phyloP scores from a whole-genome alignment of 257 asterid species.

The Solanum clarkiae region DNA sequence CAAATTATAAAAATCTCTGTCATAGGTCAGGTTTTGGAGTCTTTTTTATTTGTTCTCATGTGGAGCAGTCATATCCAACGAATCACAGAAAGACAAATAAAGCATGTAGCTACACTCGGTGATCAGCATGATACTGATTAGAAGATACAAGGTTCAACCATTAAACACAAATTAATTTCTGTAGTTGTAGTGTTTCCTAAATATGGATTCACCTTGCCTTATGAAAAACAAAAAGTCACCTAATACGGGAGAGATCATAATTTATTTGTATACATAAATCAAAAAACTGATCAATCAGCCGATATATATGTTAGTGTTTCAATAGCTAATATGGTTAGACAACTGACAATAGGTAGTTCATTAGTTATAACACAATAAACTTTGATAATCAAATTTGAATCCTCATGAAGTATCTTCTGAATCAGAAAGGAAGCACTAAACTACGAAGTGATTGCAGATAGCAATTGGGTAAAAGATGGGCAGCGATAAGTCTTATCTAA shows the following conservation, averaged over 20 bases:
- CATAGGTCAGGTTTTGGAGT: background rate
- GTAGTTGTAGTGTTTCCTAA: background rate
- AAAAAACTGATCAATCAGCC: background rate
- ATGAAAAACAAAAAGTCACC: background rate
- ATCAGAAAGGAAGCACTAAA: background rate
- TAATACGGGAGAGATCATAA: background rate
- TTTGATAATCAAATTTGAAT: background rate
- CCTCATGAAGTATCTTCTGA: background rate
- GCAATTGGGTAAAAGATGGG: background rate
- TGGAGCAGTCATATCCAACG: background rate
- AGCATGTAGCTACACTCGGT: background rate
- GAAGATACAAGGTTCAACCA: background rate
- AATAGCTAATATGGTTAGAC: background rate
- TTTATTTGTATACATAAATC: background rate
- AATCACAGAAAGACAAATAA: background rate
- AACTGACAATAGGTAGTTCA: background rate
- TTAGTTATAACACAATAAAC: background rate
- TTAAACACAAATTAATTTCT: background rate
- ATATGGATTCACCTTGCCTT: background rate
- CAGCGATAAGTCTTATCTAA: background rate
- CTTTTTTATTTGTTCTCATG: background rate
- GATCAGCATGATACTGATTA: background rate
- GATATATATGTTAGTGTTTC: background rate
- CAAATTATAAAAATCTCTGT: background rate
- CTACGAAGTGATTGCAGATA: background rate